These are phyloP conservation scores for Aureoboletus auriporus DNA, from an alignment of 768 basidiomycete genomes.

Conservation along the genomic window DNA sequence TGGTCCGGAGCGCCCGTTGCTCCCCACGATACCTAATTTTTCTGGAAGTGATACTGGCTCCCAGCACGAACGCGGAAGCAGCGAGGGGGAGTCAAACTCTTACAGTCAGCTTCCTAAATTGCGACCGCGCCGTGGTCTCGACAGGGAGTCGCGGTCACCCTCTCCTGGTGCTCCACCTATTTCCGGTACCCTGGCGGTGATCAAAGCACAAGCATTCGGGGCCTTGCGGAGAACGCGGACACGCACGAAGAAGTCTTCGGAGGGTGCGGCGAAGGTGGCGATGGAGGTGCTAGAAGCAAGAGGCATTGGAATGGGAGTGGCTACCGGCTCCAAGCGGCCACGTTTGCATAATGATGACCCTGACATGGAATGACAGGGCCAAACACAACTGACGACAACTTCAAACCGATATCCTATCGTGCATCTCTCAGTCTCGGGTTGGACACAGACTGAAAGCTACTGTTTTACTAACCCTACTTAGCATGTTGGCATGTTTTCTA, in stretches of 20 bases:
- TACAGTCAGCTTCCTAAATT: slow-evolving; percentile 40
- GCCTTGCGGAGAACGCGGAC: slow-evolving; percentile 76
- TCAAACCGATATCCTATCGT: slow-evolving; percentile 26
- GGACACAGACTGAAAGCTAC: slow-evolving; percentile 24
- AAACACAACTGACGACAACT: slow-evolving; percentile 11
- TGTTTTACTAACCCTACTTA: slow-evolving; percentile 30
- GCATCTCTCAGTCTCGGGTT: slow-evolving; percentile 21
- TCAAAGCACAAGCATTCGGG: slow-evolving; percentile 88
- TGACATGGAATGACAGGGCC: slow-evolving; percentile 30
- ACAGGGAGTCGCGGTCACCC: slow-evolving; percentile 45
- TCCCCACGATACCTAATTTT: slow-evolving; percentile 46
- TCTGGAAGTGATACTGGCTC: slow-evolving; percentile 49
- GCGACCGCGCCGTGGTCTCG: slow-evolving; percentile 45
- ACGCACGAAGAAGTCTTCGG: slow-evolving; percentile 67
- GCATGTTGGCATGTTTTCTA: slow-evolving; percentile 31
- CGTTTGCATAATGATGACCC: slow-evolving; percentile 53
- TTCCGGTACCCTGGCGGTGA: slow-evolving; percentile 82
- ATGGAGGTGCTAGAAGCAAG: slow-evolving; percentile 79
- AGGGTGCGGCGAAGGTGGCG: slow-evolving; percentile 68
- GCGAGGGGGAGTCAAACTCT: slow-evolving; percentile 49
- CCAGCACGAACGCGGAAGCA: slow-evolving; percentile 50
- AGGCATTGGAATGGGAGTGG: slow-evolving; percentile 58
- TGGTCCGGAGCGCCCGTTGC: slow-evolving; percentile 44
- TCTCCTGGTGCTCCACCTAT: slow-evolving; percentile 47
- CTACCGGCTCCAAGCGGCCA: slow-evolving; percentile 35